Conservation (phyloP, 192 early-diverging fungal genomes). For the Geranomyces michiganensis region DNA sequence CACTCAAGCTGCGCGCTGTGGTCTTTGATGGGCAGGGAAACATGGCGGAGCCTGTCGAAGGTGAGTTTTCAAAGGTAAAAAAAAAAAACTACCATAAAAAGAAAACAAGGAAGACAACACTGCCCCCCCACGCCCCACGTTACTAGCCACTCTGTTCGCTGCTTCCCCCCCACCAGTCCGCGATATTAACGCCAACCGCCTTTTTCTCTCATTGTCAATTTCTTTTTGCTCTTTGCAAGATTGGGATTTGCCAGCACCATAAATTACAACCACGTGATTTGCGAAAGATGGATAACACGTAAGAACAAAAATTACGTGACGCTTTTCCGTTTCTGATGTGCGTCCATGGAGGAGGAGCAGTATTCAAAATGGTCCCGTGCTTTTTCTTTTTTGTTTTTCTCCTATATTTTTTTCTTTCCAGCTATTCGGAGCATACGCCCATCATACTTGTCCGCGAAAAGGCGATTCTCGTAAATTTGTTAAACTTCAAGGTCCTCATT, state of each 20-base stretch:
- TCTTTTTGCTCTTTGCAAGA: constrained; percentile 18
- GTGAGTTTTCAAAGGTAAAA: constrained; percentile 22
- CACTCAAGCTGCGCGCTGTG: background rate
- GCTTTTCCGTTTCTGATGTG: background rate
- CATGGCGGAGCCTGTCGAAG: constrained; percentile 14
- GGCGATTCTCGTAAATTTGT: constrained; percentile 81
- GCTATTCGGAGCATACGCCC: constrained; percentile 74
- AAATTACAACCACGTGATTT: constrained; percentile 82
- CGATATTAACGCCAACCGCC: too few relatives aligned
- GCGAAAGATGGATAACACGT: constrained; percentile 56
- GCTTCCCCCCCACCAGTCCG: too few relatives aligned
- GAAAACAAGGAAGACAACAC: too few relatives aligned
- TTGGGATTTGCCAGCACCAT: constrained; percentile 76
- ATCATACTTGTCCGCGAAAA: constrained; percentile 80
- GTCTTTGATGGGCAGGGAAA: constrained; percentile 18
- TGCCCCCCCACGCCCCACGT: too few relatives aligned
- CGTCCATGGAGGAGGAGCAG: too few relatives aligned
- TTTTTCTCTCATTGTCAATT: too few relatives aligned
- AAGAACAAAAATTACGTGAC: too few relatives aligned
- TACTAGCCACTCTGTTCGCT: too few relatives aligned
- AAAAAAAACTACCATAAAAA: too few relatives aligned
- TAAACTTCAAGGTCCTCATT: constrained; percentile 79
- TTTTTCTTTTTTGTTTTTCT: background rate
- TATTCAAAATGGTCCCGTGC: too few relatives aligned
- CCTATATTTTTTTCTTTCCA: constrained; percentile 19